A percentile compares a stretch with the other conserved stretches of the same genome.
Conservation (phyloP, 2,329 filamentous ascomycete genomes). For the Helotiales sp. region DNA sequence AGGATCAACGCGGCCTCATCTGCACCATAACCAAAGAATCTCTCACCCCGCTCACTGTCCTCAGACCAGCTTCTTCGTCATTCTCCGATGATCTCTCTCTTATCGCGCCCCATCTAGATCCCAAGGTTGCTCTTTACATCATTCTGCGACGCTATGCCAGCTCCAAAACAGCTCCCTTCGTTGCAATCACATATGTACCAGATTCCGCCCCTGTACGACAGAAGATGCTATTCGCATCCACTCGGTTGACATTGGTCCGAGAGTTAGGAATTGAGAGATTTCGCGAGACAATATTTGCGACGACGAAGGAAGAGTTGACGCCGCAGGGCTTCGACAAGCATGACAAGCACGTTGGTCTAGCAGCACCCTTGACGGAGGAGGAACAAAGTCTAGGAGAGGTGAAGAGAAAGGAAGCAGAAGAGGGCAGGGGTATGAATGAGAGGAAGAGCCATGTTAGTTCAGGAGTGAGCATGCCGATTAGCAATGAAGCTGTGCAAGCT, state of each 20-base stretch:
- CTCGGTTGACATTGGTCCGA: conserved; percentile 73
- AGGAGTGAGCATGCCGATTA: conserved; percentile 55
- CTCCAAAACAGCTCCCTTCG: conserved; percentile 54
- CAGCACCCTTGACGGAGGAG: conserved; percentile 78
- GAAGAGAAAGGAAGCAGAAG: conserved; percentile 75
- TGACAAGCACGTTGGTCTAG: conserved; percentile 67
- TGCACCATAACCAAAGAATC: conserved; percentile 72
- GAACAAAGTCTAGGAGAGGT: conserved; percentile 74
- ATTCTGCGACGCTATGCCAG: conserved; percentile 71
- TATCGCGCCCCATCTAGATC: conserved; percentile 66
- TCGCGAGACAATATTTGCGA: conserved; percentile 75
- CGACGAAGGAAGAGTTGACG: conserved; percentile 70
- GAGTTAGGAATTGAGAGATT: conserved; percentile 82
- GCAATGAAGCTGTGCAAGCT: conserved; percentile 67
- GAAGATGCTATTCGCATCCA: conserved; percentile 86
- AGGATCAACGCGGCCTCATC: conserved; percentile 70
- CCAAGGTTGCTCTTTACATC: conserved; percentile 72
- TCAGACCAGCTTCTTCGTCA: conserved; percentile 57
- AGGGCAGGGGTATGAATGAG: conserved; percentile 67
- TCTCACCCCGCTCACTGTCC: conserved; percentile 64
- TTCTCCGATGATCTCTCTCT: conserved; percentile 69
- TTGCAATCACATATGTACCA: conserved; percentile 79
- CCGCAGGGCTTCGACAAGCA: conserved; percentile 73
- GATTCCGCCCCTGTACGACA: conserved; percentile 79
- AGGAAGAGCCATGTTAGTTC: conserved; percentile 55